These are phyloP conservation scores for Metschnikowia drakensbergensis DNA, from an alignment of 805 yeast genomes.

Conservation along the genomic window DNA sequence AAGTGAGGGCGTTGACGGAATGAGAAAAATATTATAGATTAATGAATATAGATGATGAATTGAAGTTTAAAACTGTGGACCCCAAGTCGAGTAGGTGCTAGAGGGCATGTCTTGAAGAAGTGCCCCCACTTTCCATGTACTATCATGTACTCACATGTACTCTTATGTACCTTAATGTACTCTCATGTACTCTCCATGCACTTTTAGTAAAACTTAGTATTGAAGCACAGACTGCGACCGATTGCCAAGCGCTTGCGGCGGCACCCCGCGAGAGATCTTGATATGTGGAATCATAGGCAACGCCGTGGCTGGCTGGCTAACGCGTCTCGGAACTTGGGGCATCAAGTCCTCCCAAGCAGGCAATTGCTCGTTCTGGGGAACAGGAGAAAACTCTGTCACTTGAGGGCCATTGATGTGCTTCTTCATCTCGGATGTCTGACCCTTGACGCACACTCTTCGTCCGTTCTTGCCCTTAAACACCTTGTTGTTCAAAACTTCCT, in stretches of 20 bases:
- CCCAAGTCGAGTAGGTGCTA: not conserved
- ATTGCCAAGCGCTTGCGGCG: constrained; percentile 3
- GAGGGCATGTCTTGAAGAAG: not conserved
- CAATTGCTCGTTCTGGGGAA: constrained; percentile 3
- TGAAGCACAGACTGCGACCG: constrained; percentile 3
- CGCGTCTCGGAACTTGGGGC: not conserved
- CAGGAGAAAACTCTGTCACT: constrained; percentile 12
- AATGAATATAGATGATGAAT: constrained; percentile 1
- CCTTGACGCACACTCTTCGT: constrained; percentile 35
- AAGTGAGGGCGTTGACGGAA: not conserved
- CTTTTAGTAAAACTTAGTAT: not conserved
- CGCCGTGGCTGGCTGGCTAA: not conserved
- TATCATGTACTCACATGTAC: not conserved
- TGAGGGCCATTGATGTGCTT: constrained; percentile 4
- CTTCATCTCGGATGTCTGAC: constrained; percentile 10
- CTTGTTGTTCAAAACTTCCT: constrained; percentile 40
- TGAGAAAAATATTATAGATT: not conserved
- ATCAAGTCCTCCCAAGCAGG: not conserved
- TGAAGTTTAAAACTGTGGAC: not conserved
- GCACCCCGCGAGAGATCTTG: not conserved
- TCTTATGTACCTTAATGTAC: not conserved
- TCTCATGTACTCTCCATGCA: not conserved
- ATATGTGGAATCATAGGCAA: not conserved
- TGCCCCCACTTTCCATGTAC: not conserved
- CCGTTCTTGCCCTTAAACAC: constrained; percentile 45